phyloP scores from a whole-genome alignment of 2,329 filamentous ascomycete species.

The Aspergillus sp. region DNA sequence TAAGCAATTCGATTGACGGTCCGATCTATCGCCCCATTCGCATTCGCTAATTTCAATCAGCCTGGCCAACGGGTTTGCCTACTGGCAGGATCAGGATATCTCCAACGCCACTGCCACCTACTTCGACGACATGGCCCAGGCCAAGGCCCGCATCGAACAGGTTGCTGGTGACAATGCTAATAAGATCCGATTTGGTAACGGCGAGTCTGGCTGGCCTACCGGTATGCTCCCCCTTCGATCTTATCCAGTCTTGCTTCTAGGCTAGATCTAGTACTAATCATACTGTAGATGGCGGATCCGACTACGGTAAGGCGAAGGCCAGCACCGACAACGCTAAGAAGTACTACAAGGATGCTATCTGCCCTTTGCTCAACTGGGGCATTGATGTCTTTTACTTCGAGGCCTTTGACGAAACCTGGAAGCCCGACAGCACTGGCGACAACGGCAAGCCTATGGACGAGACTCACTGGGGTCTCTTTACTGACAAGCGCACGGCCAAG shows the following conservation, averaged over 20 bases:
- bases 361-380: slow-evolving; percentile 64
- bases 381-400: slow-evolving; percentile 72
- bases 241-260: not conserved
- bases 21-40: not conserved
- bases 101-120: slow-evolving; percentile 61
- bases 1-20: slow-evolving; percentile 27
- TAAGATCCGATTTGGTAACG: slow-evolving; percentile 65
- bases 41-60: slow-evolving; percentile 24
- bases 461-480: slow-evolving; percentile 70
- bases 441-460: slow-evolving; percentile 63
- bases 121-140: slow-evolving; percentile 67
- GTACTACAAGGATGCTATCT: slow-evolving; percentile 64
- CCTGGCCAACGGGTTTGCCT: slow-evolving; percentile 69
- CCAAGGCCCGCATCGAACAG: slow-evolving; percentile 62
- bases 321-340: slow-evolving; percentile 57
- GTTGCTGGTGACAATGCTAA: slow-evolving; percentile 53
- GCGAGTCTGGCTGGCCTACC: slow-evolving; percentile 68
- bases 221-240: slow-evolving; percentile 29
- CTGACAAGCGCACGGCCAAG: slow-evolving; percentile 58
- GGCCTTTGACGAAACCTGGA: slow-evolving; percentile 72
- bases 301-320: slow-evolving; percentile 63
- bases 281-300: slow-evolving; percentile 51
- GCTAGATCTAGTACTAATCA: slow-evolving; percentile 4
- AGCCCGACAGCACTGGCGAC: slow-evolving; percentile 63
- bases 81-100: slow-evolving; percentile 66